These are phyloP conservation scores for Exophiala calicioides DNA, from an alignment of 2,329 filamentous ascomycete genomes.

Conservation along the genomic window DNA sequence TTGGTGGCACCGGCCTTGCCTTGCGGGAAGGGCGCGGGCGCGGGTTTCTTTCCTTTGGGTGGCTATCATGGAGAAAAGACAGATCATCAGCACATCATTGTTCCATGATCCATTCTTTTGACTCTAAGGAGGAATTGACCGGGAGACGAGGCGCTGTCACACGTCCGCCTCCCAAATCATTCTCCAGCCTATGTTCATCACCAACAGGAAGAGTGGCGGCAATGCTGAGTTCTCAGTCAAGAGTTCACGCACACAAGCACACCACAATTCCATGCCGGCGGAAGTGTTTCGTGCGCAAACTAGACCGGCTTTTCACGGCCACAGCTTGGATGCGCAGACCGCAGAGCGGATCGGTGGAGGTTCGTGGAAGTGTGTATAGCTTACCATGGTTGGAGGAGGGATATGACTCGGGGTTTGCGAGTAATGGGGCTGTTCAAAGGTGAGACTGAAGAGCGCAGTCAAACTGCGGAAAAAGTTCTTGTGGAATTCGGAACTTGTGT, in stretches of 20 bases:
- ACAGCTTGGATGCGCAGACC: not conserved
- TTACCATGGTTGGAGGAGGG: constrained; percentile 25
- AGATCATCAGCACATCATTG: constrained; percentile 79
- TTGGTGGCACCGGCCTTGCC: constrained; percentile 82
- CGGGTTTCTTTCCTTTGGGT: constrained; percentile 99
- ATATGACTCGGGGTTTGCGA: not conserved
- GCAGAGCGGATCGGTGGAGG: constrained; percentile 5
- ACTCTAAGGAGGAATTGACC: constrained; percentile 73
- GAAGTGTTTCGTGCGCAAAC: constrained; percentile 10
- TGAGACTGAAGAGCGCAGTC: constrained; percentile 3
- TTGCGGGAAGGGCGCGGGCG: constrained; percentile 93
- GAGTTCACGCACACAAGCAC: constrained; percentile 19
- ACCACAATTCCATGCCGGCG: constrained; percentile 14
- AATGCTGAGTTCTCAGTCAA: constrained; percentile 23
- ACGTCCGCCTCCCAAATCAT: constrained; percentile 1
- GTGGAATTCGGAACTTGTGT: constrained; percentile 10
- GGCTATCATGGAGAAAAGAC: constrained; percentile 99
- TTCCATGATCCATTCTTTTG: constrained; percentile 70
- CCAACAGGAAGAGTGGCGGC: constrained; percentile 8
- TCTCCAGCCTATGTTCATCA: constrained; percentile 27
- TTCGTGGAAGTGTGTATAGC: constrained; percentile 12
- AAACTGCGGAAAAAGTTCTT: constrained; percentile 10
- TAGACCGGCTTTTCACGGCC: constrained; percentile 6
- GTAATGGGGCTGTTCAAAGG: not conserved
- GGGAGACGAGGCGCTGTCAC: constrained; percentile 11